Conservation (phyloP, 2,329 filamentous ascomycete genomes). For the Aspergillus tubingensis region DNA sequence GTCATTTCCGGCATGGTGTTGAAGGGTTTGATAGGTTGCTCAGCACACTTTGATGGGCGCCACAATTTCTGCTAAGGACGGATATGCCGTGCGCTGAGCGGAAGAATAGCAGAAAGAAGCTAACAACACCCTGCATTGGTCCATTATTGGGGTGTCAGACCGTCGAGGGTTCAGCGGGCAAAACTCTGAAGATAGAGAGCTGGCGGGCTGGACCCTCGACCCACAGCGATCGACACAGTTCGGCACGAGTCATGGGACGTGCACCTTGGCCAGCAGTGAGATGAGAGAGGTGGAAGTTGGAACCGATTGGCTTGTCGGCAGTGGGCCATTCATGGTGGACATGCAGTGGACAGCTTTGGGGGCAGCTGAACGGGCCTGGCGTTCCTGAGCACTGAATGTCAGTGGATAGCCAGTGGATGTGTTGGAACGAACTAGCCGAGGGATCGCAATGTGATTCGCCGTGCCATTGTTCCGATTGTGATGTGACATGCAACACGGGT, state of each 20-base stretch:
- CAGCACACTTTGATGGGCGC: background rate
- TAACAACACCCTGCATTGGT: background rate
- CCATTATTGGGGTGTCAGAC: background rate
- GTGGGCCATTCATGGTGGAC: background rate
- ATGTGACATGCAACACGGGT: background rate
- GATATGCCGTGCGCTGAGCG: background rate
- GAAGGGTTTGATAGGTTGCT: background rate
- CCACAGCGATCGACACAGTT: conserved; percentile 8
- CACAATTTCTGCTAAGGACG: background rate
- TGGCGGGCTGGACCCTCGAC: conserved; percentile 5
- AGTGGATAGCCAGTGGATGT: background rate
- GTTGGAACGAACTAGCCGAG: background rate
- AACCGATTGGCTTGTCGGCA: background rate
- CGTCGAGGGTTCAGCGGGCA: background rate
- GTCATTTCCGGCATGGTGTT: background rate
- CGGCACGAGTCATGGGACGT: conserved; percentile 3
- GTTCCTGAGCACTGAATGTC: no score
- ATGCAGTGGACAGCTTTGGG: background rate
- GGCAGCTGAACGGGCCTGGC: no score
- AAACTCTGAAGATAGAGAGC: background rate
- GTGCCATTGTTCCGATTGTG: background rate
- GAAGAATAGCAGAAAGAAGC: background rate
- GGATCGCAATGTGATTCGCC: no score
- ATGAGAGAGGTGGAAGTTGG: background rate
- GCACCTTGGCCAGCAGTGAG: background rate